Evolutionary conservation across 75 land plant genomes (phyloP), one percentile per base, ranked within the genome.

Genomic region (Sequoiadendron giganteum): DNA sequence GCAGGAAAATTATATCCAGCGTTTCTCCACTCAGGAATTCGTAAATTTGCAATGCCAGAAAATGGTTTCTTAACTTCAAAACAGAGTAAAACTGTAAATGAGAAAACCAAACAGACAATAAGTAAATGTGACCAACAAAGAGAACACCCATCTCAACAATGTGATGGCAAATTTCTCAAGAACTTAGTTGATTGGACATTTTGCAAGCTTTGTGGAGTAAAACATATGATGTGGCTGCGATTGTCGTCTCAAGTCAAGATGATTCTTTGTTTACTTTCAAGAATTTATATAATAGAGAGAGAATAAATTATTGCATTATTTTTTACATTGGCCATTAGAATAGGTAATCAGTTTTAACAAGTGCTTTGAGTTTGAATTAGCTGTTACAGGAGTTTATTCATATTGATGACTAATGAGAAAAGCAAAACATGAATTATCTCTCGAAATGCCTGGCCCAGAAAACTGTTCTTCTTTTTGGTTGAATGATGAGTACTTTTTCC

Each of bases 121-220:
- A 30, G 34, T 10, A 30, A 30, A 72, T n/a, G 76, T n/a, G 11
- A 72, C 30, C 10, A 72, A 72, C 76, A 72, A n/a, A 72, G 30
- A 32, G 76, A 72, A 36, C 0, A 70, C n/a, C 73, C 2, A 36
- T 72, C 65, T 58, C 76, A 32, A 72, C 76, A 72, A 9, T n/a
- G 34, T 72, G 36, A 72, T 32, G 13, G 34, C 34, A 72, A 72
- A 72, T 72, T 72, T 32, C 9, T 32, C 76, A 72, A 30, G 2
- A 30, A 54, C 75, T 83, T 70, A 87, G 90, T 32, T 91, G 89
- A 70, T 87, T 87, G 65, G 92, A 90, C 85, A 88, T 90, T 87
- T 90, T 91, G 58, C 89, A 90, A 91, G 85, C 85, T 80, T 77
- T 90, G 85, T 90, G 92, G 92, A 91, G 87, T 61, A 87, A 91